Evolutionary conservation across 768 basidiomycete species (phyloP), one percentile per base, ranked within the genome.

Genomic region (Wakefieldia striispora): DNA sequence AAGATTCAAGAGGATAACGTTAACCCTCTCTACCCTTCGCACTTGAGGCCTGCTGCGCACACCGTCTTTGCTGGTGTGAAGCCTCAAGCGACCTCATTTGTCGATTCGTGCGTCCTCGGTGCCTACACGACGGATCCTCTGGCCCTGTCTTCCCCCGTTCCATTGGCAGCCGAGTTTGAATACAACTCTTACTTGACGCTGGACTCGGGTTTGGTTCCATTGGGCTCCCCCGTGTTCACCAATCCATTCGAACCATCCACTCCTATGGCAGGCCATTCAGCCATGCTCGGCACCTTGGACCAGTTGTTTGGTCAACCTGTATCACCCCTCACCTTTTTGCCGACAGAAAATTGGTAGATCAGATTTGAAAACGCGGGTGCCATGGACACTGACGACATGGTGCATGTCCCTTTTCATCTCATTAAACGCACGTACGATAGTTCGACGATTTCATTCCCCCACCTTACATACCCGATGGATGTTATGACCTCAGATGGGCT

Each of bases 271-370:
- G 49, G 24, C 2, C 50, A 54, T 19, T 44, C 54, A 8, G 51
- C 45, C 16, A 19, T 56, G 19, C 56, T 68, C 12, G 49, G 40
- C 23, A 56, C 61, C 35, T 47, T 68, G 47, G 68, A 68, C 19
- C 58, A 68, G 47, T 38, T 68, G 11, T 70, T 68, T n/a, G 66
- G 56, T 17, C 66, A 60, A n/a, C 27, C 61, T 10, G 49, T 68
- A 26, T 62, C 61, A 16, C 66, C 65, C 7, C 42, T 62, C 9
- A 56, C 65, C 2, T 40, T 45, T 19, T 54, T 48, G 29, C 45
- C 45, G 8, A 40, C 39, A 9, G 53, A 53, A 34, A 45, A 39
- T 40, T 62, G 51, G 50, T 62, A 60, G 48, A 57, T 38, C 13
- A 16, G 3, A 20, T 40, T 35, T 19, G 10, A 19, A 35, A 12